Evolutionary conservation across 129 eudicot genomes (phyloP).

Genomic region (Centaurea solstitialis): DNA sequence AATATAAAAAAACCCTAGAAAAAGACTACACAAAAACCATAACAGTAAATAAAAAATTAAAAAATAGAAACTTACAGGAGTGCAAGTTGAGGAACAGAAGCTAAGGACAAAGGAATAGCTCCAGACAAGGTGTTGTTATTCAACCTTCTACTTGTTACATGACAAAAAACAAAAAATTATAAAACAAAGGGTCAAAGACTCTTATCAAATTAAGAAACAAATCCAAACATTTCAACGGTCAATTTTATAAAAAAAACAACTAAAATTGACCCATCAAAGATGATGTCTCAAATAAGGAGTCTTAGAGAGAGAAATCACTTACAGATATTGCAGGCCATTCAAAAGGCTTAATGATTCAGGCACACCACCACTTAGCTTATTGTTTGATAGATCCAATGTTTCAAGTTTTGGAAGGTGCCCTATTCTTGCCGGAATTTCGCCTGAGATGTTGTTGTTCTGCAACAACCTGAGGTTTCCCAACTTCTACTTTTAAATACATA

Average conservation of each 20-base stretch:
- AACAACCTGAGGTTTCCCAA: conserved; percentile 21
- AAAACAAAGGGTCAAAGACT: conserved; percentile 34
- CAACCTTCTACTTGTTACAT: conserved; percentile 77
- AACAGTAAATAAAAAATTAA: conserved; percentile 6
- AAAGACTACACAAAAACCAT: conserved; percentile 26
- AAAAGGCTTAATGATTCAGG: conserved; percentile 73
- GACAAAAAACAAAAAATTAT: conserved; percentile 35
- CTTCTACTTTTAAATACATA: neutral
- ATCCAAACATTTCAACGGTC: conserved; percentile 23
- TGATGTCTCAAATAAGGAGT: conserved; percentile 26
- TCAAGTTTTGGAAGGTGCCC: conserved; percentile 73
- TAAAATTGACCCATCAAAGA: conserved; percentile 36
- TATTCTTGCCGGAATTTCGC: conserved; percentile 67
- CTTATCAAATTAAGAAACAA: conserved; percentile 33
- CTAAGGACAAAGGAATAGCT: conserved; percentile 74
- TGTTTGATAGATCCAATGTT: conserved; percentile 87
- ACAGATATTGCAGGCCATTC: conserved; percentile 80
- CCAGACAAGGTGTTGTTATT: conserved; percentile 96
- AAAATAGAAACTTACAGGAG: conserved; percentile 70
- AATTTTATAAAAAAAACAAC: conserved; percentile 9
- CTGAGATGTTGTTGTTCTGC: conserved; percentile 89
- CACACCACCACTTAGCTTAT: conserved; percentile 66
- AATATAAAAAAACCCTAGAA: conserved; percentile 18
- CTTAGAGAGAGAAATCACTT: conserved; percentile 34
- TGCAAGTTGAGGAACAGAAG: conserved; percentile 81